Evolutionary conservation across 768 basidiomycete species (phyloP), one percentile per base, ranked within the genome.

Genomic region (Cystobasidium onofrii): DNA sequence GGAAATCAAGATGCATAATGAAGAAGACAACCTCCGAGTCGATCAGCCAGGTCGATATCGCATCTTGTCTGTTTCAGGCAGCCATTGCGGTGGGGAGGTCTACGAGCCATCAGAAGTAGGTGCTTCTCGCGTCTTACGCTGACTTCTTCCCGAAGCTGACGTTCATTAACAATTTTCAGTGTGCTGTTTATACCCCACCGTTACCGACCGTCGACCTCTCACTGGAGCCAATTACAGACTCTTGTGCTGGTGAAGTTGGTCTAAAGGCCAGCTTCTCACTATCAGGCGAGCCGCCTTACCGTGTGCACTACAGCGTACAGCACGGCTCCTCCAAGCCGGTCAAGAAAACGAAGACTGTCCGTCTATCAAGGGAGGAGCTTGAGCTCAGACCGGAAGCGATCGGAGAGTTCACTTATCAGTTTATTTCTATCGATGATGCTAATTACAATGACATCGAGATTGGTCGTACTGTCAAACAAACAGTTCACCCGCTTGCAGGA

Each of bases 211-310:
- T 91, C 27, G 88, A 94, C 78, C 90, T 95, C 74, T 15, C 39
- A 50, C 29, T 55, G 50, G 27, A 75, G 55, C 67, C 74, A 15
- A 29, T 73, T 29, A 25, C 61, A 23, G 61, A 75, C 39, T n/a
- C 61, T 81, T 75, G 82, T 54, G 81, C 82, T 7, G 82, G 82
- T 72, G 94, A 96, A 78, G 92, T 90, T 20, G 94, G 95, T 9
- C 90, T 95, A 60, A 88, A 88, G 15, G 92, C 90, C 1, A 87
- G 89, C 1, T 86, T 96, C 63, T 86, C 93, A 73, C 84, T 98
- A 62, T 89, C 88, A 63, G 95, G 94, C 18, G 89, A 88, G 1
- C 88, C 93, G 31, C 94, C 94, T 6, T 97, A 96, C 86, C 85
- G 85, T 62, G 86, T 95, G 13, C 86, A 86, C 78, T 96, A 93